Evolutionary conservation across 1,284 basidiomycete genomes (phyloP), one percentile per base, ranked within the genome.

Genomic region (Puccinia horiana): DNA sequence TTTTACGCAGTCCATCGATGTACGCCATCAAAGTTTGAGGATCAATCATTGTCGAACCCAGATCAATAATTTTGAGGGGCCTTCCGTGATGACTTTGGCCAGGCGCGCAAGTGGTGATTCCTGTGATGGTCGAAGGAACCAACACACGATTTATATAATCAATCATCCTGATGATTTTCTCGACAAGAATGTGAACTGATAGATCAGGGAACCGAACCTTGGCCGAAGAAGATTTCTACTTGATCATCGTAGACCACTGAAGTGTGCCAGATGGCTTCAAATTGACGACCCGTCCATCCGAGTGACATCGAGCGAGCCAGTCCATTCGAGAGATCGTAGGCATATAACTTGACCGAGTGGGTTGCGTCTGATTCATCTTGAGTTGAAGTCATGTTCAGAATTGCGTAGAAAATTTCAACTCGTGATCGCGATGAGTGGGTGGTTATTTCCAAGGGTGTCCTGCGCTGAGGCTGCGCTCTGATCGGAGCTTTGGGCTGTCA

Each of bases 171-270:
- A 47, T 23, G 29, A 23, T 11, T 18, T 37, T 42, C 20, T 6
- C 11, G 12, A n/a, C 12, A 37, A 42, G 49, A 18, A 14, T 29
- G 65, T 11, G 9, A 44, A 65, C 14, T 73, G n/a, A 84, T 82
- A 37, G 84, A 75, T 44, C 83, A 65, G 5, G 40, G 12, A 52
- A 32, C 83, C 73, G 88, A 86, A 37, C 88, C 87, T 80, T 87
- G 87, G 1, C 88, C 88, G 83, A 86, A 88, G 76, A 87, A 88
- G 63, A 86, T 84, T 76, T 88, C 87, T 44, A 85, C 83, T 49
- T 81, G 78, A 44, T 85, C 86, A 82, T 83, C 85, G 14, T 85
- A 83, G 6, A 88, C 86, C 52, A 88, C 83, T 54, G 85, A 85
- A 0, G 88, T 87, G 65, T 88, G 88, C 86, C 86, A 83, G 32